Percentiles rank a stretch among this genome's conserved stretches.
phyloP scores from a whole-genome alignment of 164 flowering plant genomes.

The Annona cherimola region DNA sequence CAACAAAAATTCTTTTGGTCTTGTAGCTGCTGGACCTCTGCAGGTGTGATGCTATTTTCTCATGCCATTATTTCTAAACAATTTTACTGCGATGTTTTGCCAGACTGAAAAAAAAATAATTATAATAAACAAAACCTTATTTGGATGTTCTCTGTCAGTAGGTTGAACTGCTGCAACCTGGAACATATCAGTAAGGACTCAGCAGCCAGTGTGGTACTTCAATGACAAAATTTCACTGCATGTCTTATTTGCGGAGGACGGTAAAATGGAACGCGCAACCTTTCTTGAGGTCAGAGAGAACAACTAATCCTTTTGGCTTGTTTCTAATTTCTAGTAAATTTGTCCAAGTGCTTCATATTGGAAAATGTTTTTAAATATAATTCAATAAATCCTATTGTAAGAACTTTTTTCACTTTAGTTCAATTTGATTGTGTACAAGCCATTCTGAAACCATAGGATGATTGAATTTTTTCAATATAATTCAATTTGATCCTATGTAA shows the following conservation, averaged over 20 bases:
- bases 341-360: no score
- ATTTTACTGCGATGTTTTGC: no score
- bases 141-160: constrained; percentile 27
- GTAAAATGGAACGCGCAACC: constrained; percentile 80
- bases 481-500: no score
- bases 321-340: not conserved
- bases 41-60: constrained; percentile 49
- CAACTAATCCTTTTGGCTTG: not conserved
- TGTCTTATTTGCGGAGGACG: constrained; percentile 76
- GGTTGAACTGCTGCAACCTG: constrained; percentile 87
- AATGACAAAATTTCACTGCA: constrained; percentile 64
- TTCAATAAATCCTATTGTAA: no score
- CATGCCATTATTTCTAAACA: no score
- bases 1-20: constrained; percentile 94
- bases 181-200: constrained; percentile 79
- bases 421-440: no score
- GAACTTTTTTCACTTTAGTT: no score
- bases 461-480: no score
- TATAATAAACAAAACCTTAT: no score
- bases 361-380: no score
- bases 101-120: no score
- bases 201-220: constrained; percentile 98
- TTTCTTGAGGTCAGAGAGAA: constrained; percentile 72
- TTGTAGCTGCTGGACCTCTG: constrained; percentile 81
- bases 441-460: no score